Conservation (phyloP, 768 basidiomycete genomes). For the Mycena albidolilacea region DNA sequence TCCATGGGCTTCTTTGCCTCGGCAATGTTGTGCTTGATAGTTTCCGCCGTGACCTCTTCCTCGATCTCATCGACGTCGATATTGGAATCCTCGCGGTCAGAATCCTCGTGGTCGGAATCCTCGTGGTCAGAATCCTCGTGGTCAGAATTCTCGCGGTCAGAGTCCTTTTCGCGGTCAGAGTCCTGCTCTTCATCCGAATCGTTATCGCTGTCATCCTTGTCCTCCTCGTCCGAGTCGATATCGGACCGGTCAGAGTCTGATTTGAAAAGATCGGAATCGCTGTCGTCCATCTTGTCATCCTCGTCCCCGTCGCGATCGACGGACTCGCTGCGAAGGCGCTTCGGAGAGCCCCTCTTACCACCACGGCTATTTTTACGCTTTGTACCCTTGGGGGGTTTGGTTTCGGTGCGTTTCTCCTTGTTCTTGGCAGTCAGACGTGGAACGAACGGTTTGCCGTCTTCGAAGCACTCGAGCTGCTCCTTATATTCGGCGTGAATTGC, state of each 20-base stretch:
- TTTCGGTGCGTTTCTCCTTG: constrained; percentile 33
- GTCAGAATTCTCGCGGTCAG: not conserved
- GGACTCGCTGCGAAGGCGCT: constrained; percentile 55
- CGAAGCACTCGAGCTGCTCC: constrained; percentile 62
- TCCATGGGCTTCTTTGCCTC: constrained; percentile 59
- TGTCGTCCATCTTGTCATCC: constrained; percentile 33
- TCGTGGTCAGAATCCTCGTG: not conserved
- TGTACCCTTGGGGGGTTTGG: constrained; percentile 47
- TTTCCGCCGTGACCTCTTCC: constrained; percentile 62
- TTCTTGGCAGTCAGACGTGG: constrained; percentile 57
- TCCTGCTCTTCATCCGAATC: not conserved
- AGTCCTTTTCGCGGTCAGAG: not conserved
- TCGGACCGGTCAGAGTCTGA: constrained; percentile 41
- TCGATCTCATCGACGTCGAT: constrained; percentile 49
- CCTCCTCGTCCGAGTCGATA: constrained; percentile 41
- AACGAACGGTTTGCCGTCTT: constrained; percentile 60
- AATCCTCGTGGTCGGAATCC: constrained; percentile 4
- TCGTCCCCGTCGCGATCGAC: constrained; percentile 42
- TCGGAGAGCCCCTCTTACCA: constrained; percentile 59
- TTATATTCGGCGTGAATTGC: constrained; percentile 56
- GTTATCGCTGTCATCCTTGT: not conserved
- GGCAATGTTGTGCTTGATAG: constrained; percentile 61
- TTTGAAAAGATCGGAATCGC: constrained; percentile 45
- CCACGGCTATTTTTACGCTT: constrained; percentile 66
- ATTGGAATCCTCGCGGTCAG: constrained; percentile 21